phyloP scores from a whole-genome alignment of 305 asterid genomes.

The Fraxinus albicans region DNA sequence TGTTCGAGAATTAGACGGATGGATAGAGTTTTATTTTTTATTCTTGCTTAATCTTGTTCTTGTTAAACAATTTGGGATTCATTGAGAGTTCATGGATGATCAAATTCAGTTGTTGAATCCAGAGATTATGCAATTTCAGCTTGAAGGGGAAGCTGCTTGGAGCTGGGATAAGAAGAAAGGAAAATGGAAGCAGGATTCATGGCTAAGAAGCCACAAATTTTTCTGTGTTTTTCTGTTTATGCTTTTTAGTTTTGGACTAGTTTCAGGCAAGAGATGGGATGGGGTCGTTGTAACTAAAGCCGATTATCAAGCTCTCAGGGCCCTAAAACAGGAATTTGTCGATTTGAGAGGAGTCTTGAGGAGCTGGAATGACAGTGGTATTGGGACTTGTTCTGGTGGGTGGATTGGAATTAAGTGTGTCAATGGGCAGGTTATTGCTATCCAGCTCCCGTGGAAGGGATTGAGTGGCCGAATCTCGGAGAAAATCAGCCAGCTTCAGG shows the following conservation, averaged over 20 bases:
- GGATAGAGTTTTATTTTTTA: neutral
- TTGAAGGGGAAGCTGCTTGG: constrained; percentile 16
- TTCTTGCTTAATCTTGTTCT: neutral
- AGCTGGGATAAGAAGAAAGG: constrained; percentile 18
- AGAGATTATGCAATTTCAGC: constrained; percentile 9
- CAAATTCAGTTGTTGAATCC: constrained; percentile 18
- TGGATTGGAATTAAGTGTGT: constrained; percentile 88
- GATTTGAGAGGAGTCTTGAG: constrained; percentile 55
- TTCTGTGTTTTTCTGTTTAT: constrained; percentile 28
- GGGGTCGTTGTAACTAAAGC: constrained; percentile 51
- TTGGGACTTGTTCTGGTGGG: constrained; percentile 61
- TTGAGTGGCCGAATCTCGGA: constrained; percentile 74
- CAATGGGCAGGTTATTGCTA: constrained; percentile 65
- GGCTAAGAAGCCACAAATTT: constrained; percentile 4
- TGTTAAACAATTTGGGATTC: constrained; percentile 1
- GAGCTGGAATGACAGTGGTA: constrained; percentile 64
- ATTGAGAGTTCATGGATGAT: constrained; percentile 43
- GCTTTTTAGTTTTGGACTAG: constrained; percentile 21
- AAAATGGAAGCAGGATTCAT: constrained; percentile 25
- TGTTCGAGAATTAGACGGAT: too few species aligned
- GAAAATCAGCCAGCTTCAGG: constrained; percentile 59
- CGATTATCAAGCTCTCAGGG: constrained; percentile 56
- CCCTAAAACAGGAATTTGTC: constrained; percentile 55
- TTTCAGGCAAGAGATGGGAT: constrained; percentile 39
- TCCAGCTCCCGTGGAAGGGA: constrained; percentile 80